Evolutionary conservation across 73 alveolate genomes (phyloP).

Genomic region (Tetrahymena borealis): DNA sequence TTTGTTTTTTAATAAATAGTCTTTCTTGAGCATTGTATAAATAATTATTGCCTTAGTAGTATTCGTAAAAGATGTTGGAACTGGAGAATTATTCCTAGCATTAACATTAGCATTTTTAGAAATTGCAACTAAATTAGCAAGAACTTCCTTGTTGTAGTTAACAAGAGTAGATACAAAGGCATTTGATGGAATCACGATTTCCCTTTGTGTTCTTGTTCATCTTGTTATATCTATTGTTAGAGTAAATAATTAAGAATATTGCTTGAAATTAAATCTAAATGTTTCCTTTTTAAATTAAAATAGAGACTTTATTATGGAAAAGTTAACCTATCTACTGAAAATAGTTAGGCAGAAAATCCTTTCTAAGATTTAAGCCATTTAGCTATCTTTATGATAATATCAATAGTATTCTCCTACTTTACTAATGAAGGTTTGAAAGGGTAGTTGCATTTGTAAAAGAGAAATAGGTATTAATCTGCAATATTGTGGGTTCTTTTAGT

Average conservation of each 20-base stretch:
- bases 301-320: background rate
- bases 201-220: background rate
- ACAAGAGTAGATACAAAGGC: background rate
- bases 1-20: background rate
- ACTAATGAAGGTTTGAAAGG: background rate
- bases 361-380: background rate
- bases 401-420: background rate
- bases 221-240: background rate
- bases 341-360: background rate
- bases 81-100: background rate
- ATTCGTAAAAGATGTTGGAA: background rate
- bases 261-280: too few relatives aligned
- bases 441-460: background rate
- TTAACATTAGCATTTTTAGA: background rate
- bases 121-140: background rate
- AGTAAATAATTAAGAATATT: background rate
- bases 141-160: background rate
- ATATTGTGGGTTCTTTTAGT: background rate
- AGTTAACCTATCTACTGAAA: background rate
- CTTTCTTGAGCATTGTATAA: background rate
- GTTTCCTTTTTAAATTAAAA: too few relatives aligned
- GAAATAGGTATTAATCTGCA: background rate
- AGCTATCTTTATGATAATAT: background rate
- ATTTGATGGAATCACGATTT: background rate
- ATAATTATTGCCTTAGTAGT: background rate